Evolutionary conservation across 2,329 filamentous ascomycete species (phyloP), one percentile per base, ranked within the genome.

Genomic region (Aaosphaeria arxii): DNA sequence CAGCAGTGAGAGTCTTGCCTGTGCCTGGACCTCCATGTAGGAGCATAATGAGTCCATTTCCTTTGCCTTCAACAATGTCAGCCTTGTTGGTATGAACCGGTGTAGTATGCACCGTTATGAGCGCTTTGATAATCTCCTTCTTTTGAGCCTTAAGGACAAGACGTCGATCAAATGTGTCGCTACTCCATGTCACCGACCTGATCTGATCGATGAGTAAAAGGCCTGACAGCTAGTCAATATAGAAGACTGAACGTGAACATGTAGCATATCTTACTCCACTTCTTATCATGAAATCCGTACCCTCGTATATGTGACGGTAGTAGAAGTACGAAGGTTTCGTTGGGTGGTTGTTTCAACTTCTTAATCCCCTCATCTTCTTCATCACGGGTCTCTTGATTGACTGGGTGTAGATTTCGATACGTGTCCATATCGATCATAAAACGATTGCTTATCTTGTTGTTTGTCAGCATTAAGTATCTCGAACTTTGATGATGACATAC

Each of bases 11-110:
- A 32, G 59, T 57, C 42, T 60, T 55, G 4, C 40, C 78, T 1
- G 78, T 74, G 4, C 78, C 78, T 0, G 77, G 77, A 1, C 72
- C 72, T 1, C 77, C 77, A 38, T 67, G 69, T 3, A 80, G 68
- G 2, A 79, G 69, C 48, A 79, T 65, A 45, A 79, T 76, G 33
- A 79, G 69, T 5, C 78, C 77, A n/a, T 68, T 67, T 7, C 77
- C 78, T 54, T 80, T 63, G 7, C 55, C 57, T 36, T 58, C 44
- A 3, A 63, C 53, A n/a, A 66, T 50, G 42, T 64, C 62, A 24
- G 57, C 50, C 40, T 57, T 56, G 4, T 35, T n/a, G 7, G 49
- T 32, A n/a, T 32, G 44, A 11, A 51, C 48, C 24, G 48, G 11
- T 5, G 30, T 11, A 7, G 28, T 50, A n/a, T 43, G 50, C 31